Evolutionary conservation across 257 asterid genomes (phyloP), one percentile per base, ranked within the genome.

Genomic region (Haberlea rhodopensis): DNA sequence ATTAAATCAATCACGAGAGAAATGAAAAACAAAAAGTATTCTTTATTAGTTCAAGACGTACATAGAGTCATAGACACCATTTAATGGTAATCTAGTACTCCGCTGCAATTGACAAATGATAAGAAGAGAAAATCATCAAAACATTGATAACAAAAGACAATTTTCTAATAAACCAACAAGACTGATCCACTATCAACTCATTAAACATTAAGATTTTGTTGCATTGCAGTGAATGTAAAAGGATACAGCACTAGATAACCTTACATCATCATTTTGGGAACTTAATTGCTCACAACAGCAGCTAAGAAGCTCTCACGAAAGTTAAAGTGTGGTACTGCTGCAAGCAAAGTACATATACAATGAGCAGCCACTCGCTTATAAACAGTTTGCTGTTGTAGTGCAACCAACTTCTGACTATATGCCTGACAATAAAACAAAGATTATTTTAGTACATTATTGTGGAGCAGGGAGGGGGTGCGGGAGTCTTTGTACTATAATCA

Each of bases 301-400:
- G 84, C 79, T 73, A 94, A 60, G 83, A 94, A 83, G 75, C 73
- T 84, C 32, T 94, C 95, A 21, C 87, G 87, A 61, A 73, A 89
- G 76, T 94, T 94, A 74, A 94, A 94, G 78, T 94, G 99, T 43
- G 99, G 99, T 53, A 84, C 95, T 18, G 97, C 91, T 60, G 80
- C 91, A 66, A 89, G 90, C 71, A 91, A 71, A 62, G 84, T 80
- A 74, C 99, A 87, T 70, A 94, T 69, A 78, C 99, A 94, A 40
- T 94, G 94, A 65, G 83, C 73, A 59, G 97, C 90, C 29, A 84
- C 96, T 65, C 85, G 84, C 66, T 72, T 80, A 69, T 80, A 87
- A 54, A 73, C 82, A 65, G 80, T 49, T 68, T 87, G 82, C 56
- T 83, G 60, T 70, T 87, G 97, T 62, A 90, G 52, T 13, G 95